Conservation (phyloP, 352 stramenopile species). For the Globisporangium emineosum region DNA sequence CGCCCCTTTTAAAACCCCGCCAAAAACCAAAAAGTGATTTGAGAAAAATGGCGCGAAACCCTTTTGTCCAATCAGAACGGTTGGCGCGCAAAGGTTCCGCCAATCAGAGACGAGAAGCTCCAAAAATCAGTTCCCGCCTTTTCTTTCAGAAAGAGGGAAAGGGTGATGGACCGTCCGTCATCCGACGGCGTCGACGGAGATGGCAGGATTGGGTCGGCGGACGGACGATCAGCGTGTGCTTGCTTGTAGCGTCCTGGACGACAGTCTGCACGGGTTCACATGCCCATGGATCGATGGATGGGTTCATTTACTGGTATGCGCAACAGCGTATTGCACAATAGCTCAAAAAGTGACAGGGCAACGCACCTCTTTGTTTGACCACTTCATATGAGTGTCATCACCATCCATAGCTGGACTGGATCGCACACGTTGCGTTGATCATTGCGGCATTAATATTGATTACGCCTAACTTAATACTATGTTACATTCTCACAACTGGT, state of each 20-base stretch:
- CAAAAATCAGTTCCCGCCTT: slow-evolving; percentile 7
- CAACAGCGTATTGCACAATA: not conserved
- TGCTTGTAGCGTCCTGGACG: not conserved
- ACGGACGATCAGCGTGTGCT: not conserved
- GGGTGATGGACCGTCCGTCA: not conserved
- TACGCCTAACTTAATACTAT: not conserved
- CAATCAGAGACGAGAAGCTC: slow-evolving; percentile 3
- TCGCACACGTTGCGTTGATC: not conserved
- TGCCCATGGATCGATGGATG: not conserved
- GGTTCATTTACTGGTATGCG: not conserved
- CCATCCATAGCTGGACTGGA: too few relatives aligned
- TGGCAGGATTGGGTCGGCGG: not conserved
- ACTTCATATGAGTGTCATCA: too few relatives aligned
- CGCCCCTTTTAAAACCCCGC: slow-evolving; percentile 7
- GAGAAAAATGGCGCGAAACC: slow-evolving; percentile 7
- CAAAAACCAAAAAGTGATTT: slow-evolving; percentile 4
- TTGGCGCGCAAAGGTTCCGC: slow-evolving; percentile 11
- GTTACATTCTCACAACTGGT: not conserved
- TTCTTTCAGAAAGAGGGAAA: not conserved
- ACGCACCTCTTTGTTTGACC: not conserved
- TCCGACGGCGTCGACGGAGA: not conserved
- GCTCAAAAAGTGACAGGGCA: not conserved
- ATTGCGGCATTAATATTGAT: not conserved
- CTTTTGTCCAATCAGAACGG: not conserved
- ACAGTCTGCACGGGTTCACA: not conserved